Conservation (phyloP, 768 basidiomycete species). For the Imleria badia region DNA sequence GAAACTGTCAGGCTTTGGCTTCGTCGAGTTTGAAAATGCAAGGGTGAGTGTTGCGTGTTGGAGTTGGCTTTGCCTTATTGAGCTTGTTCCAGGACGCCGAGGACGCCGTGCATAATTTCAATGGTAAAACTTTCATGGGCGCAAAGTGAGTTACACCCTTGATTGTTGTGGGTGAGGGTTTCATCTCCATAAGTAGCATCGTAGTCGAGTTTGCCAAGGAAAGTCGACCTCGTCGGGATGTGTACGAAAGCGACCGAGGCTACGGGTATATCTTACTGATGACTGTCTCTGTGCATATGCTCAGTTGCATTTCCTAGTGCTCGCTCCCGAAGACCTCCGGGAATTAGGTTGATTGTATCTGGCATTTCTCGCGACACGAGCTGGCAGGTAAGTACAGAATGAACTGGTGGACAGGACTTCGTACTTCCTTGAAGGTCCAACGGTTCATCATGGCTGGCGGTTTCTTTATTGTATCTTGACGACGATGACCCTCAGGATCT, state of each 20-base stretch:
- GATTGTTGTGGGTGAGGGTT: neutral
- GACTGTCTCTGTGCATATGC: constrained; percentile 8
- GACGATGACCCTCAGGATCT: constrained; percentile 70
- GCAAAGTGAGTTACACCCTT: constrained; percentile 44
- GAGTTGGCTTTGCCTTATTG: constrained; percentile 5
- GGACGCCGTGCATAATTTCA: constrained; percentile 84
- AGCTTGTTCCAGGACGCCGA: constrained; percentile 75
- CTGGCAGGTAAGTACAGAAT: constrained; percentile 85
- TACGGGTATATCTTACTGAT: constrained; percentile 47
- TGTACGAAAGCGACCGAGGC: constrained; percentile 57
- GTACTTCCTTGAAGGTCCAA: constrained; percentile 20
- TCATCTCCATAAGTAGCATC: constrained; percentile 52
- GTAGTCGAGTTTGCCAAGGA: constrained; percentile 97
- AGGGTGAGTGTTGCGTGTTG: constrained; percentile 44
- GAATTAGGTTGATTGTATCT: constrained; percentile 80
- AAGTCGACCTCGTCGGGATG: constrained; percentile 78
- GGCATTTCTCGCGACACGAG: constrained; percentile 93
- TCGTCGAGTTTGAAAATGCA: constrained; percentile 91
- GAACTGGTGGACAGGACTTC: neutral
- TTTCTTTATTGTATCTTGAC: constrained; percentile 16
- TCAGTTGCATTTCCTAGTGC: constrained; percentile 40
- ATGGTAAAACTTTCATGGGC: constrained; percentile 89
- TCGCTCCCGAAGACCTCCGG: constrained; percentile 74
- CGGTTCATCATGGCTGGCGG: constrained; percentile 13
- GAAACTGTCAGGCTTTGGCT: constrained; percentile 74